Evolutionary conservation across 805 yeast genomes (phyloP).

Genomic region (Candida andamanensis): DNA sequence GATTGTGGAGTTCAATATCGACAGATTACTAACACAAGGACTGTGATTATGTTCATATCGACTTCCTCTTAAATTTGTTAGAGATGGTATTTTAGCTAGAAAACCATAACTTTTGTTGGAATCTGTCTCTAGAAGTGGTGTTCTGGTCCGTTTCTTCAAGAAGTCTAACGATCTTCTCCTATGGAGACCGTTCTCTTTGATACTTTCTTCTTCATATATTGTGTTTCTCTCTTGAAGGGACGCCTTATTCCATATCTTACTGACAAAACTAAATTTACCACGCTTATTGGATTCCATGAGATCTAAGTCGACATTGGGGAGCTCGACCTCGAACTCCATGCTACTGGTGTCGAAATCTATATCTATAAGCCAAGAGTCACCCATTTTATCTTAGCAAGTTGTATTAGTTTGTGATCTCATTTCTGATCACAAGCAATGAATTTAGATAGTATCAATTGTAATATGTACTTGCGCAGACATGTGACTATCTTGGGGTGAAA

Average conservation of each 20-base stretch:
- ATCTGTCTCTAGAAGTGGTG: background rate
- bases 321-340: conserved; percentile 3
- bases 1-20: background rate
- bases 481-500: no score
- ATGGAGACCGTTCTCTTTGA: background rate
- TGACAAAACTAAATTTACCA: background rate
- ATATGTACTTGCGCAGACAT: no score
- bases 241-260: conserved; percentile 1
- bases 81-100: background rate
- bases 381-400: no score
- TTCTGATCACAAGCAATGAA: no score
- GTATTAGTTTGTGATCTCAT: no score
- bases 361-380: no score
- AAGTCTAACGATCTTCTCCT: background rate
- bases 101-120: background rate
- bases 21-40: no score
- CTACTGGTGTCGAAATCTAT: conserved; percentile 6
- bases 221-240: conserved; percentile 1
- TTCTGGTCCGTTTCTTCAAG: background rate
- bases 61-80: no score
- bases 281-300: background rate
- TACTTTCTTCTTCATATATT: conserved; percentile 1
- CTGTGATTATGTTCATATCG: background rate
- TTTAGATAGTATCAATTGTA: no score
- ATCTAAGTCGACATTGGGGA: background rate